Base-by-base conservation (phyloP, 2,329 filamentous ascomycete species). In the Cladosporium sp. region DNA sequence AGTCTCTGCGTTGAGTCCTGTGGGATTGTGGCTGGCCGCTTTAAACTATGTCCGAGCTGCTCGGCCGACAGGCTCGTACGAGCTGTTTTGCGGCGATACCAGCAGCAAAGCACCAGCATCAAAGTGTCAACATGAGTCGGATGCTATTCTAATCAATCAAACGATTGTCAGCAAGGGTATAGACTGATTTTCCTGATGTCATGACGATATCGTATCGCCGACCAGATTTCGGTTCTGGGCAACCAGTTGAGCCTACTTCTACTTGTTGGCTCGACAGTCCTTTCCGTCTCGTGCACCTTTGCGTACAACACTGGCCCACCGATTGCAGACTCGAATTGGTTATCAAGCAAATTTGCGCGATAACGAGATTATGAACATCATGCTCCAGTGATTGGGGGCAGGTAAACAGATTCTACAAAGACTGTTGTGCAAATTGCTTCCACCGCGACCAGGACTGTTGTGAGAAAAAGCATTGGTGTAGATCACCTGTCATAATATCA, bases 51-150 rank as follows among this genome's bases (percentile, higher is more conserved):
- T 53, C 50, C 52, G 52, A 33, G n/a, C 28, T 31, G 28, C 52
- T 55, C 52, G 52, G 52, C 52, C 52, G 52, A 55, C 18, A n/a
- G 14, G 18, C 52, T 55, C 52, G 52, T 55, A 33, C 52, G 52
- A 55, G 52, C 52, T 21, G 28, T 29, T 16, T 52, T 18, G 21
- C 49, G 26, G 26, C 26, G 18, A 29, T 26, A 52, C 23, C 12
- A 50, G 46, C 46, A 50, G 8, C 16, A 6, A 44, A 44, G 37
- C 18, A n/a, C 6, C 37, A 21, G 8, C 18, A 21, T 44, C 40
- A 3, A 21, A n/a, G 2, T 46, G n/a, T 12, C n/a, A 21, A 11
- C 21, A n/a, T 46, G n/a, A 21, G n/a, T 8, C 40, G 8, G 10
- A 21, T 12, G n/a, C 11, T 12, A 23, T 46, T 8, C 1, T 11